A percentile compares a stretch with the other conserved stretches of the same genome.
Conservation (phyloP, 2,329 filamentous ascomycete genomes). For the Xylogone sp. region DNA sequence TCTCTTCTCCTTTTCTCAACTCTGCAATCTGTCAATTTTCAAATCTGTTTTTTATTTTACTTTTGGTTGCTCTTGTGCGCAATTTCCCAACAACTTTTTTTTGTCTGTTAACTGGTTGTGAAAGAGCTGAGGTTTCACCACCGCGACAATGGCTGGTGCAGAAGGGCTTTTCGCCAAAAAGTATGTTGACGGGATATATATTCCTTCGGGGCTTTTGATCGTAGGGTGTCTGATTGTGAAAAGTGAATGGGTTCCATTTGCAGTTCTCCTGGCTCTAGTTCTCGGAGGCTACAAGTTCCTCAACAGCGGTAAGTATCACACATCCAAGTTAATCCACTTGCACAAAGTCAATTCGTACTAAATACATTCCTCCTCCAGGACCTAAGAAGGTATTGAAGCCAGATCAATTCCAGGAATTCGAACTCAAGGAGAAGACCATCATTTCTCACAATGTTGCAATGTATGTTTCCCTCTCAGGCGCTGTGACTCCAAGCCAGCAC, state of each 20-base stretch:
- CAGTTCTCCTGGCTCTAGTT: conserved; percentile 60
- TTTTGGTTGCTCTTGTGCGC: no score
- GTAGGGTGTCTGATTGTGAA: conserved; percentile 75
- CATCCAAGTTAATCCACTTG: not conserved
- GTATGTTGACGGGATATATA: conserved; percentile 76
- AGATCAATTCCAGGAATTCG: conserved; percentile 83
- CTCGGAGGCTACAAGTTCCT: conserved; percentile 71
- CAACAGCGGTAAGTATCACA: conserved; percentile 55
- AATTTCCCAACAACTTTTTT: no score
- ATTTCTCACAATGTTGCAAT: conserved; percentile 98
- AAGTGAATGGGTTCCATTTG: conserved; percentile 70
- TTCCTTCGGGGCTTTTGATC: conserved; percentile 76
- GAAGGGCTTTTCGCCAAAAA: conserved; percentile 49
- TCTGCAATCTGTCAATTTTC: not conserved
- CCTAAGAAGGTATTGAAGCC: conserved; percentile 83
- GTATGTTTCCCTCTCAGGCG: conserved; percentile 39
- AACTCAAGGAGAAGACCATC: conserved; percentile 89
- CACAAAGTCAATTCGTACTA: no score
- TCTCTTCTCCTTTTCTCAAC: not conserved
- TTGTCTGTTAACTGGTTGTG: no score
- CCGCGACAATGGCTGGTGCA: not conserved
- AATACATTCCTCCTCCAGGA: conserved; percentile 48
- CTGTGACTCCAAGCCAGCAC: conserved; percentile 1
- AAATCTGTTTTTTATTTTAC: not conserved
- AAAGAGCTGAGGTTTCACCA: no score